Percentiles rank a stretch among this genome's conserved stretches.
phyloP scores from a whole-genome alignment of 805 yeast genomes.

The Saccharomycopsis sp. region DNA sequence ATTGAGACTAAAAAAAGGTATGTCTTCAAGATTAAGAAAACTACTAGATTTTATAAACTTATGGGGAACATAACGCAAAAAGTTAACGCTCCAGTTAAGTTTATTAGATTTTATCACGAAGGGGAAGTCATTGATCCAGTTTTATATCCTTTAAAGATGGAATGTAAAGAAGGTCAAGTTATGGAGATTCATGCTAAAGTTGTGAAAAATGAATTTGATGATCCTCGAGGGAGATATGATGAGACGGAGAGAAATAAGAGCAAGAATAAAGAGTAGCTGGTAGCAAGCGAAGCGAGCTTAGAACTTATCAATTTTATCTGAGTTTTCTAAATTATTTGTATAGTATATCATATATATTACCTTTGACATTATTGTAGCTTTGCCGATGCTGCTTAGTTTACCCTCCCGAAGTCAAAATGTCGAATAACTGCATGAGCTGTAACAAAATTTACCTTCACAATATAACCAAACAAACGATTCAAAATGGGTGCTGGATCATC shows the following conservation, averaged over 20 bases:
- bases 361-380: background rate
- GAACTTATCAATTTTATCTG: background rate
- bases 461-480: background rate
- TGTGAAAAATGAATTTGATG: slow-evolving; percentile 3
- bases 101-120: slow-evolving; percentile 3
- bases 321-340: background rate
- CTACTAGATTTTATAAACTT: slow-evolving; percentile 6
- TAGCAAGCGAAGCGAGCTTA: background rate
- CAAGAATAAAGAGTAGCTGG: no score
- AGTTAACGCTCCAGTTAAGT: background rate
- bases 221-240: slow-evolving; percentile 1
- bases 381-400: background rate
- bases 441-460: background rate
- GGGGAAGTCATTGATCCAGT: slow-evolving; percentile 1
- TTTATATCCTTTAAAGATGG: slow-evolving; percentile 1
- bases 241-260: no score
- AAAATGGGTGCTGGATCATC: slow-evolving; percentile 58
- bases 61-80: slow-evolving; percentile 6
- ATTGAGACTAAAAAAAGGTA: background rate
- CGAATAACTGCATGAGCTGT: background rate
- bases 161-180: background rate
- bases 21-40: slow-evolving; percentile 8
- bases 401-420: background rate
- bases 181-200: slow-evolving; percentile 3
- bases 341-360: background rate